A percentile compares a stretch with the other conserved stretches of the same genome.
phyloP scores from a whole-genome alignment of 768 basidiomycete genomes.

The Sistotremastrum niveocremeum region DNA sequence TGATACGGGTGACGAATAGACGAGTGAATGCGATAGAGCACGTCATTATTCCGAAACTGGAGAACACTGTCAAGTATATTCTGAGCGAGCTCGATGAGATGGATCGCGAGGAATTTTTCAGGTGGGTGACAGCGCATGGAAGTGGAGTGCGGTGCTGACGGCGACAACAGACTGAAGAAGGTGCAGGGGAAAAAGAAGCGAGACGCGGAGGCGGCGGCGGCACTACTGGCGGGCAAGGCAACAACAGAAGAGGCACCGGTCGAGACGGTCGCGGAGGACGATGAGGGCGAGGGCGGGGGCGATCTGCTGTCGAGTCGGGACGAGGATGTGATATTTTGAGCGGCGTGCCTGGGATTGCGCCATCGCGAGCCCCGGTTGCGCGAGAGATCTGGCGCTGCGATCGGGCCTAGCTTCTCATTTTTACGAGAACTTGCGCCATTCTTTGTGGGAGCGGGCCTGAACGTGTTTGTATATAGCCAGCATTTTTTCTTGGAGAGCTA shows the following conservation, averaged over 20 bases:
- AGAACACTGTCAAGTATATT: slow-evolving; percentile 98
- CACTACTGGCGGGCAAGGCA: slow-evolving; percentile 87
- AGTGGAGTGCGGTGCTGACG: slow-evolving; percentile 20
- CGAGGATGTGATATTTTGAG: slow-evolving; percentile 84
- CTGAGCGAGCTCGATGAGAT: slow-evolving; percentile 96
- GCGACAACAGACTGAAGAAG: slow-evolving; percentile 64
- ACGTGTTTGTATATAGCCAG: no score
- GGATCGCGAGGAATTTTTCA: slow-evolving; percentile 93
- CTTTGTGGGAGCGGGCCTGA: no score
- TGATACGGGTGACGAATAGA: slow-evolving; percentile 97
- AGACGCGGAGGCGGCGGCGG: slow-evolving; percentile 36
- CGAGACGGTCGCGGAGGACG: slow-evolving; percentile 14
- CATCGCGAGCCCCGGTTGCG: no score
- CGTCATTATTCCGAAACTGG: slow-evolving; percentile 86
- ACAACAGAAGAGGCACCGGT: slow-evolving; percentile 87
- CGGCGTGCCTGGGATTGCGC: no score
- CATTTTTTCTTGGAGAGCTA: no score
- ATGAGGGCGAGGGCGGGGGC: slow-evolving; percentile 22
- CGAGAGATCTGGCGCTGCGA: no score
- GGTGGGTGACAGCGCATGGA: slow-evolving; percentile 28
- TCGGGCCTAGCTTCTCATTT: no score
- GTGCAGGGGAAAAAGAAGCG: slow-evolving; percentile 97
- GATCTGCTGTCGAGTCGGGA: slow-evolving; percentile 82
- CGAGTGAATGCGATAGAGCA: slow-evolving; percentile 98
- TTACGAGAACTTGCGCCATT: no score